These are phyloP conservation scores for Lathyrus sativus DNA, from an alignment of 306 rosid genomes.

Conservation along the genomic window DNA sequence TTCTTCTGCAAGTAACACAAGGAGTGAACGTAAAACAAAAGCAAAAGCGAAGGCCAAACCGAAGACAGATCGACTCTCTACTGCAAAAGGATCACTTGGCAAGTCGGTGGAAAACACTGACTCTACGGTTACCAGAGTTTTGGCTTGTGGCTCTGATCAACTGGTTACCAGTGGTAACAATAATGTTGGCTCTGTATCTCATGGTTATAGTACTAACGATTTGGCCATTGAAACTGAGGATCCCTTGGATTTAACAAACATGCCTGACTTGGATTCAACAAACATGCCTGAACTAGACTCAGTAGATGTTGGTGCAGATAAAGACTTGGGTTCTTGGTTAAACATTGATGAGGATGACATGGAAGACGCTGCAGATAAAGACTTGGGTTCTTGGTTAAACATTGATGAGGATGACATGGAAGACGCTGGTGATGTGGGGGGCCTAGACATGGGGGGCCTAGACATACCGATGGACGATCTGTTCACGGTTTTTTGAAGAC, in stretches of 20 bases:
- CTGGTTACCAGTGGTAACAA: constrained; percentile 38
- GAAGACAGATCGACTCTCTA: constrained; percentile 60
- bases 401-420: constrained; percentile 66
- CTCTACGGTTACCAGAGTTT: too few relatives aligned
- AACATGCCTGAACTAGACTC: constrained; percentile 66
- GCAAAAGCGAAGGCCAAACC: constrained; percentile 78
- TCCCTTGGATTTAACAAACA: constrained; percentile 36
- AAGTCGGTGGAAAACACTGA: constrained; percentile 43
- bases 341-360: constrained; percentile 67
- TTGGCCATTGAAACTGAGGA: constrained; percentile 48
- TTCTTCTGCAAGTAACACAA: constrained; percentile 49
- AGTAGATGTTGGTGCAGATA: constrained; percentile 60
- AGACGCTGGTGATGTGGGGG: constrained; percentile 53
- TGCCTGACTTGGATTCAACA: constrained; percentile 36
- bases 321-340: constrained; percentile 70
- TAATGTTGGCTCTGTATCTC: constrained; percentile 43
- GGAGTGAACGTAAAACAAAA: constrained; percentile 70
- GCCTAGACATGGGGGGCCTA: constrained; percentile 70
- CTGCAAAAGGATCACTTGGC: constrained; percentile 56
- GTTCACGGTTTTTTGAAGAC: constrained; percentile 60
- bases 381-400: constrained; percentile 69
- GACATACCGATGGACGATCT: constrained; percentile 95
- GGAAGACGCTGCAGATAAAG: constrained; percentile 60
- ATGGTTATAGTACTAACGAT: constrained; percentile 33
- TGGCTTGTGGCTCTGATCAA: constrained; percentile 48